These are phyloP conservation scores for Martensiomyces pterosporus DNA, from an alignment of 192 early-diverging fungal species.

Conservation along the genomic window DNA sequence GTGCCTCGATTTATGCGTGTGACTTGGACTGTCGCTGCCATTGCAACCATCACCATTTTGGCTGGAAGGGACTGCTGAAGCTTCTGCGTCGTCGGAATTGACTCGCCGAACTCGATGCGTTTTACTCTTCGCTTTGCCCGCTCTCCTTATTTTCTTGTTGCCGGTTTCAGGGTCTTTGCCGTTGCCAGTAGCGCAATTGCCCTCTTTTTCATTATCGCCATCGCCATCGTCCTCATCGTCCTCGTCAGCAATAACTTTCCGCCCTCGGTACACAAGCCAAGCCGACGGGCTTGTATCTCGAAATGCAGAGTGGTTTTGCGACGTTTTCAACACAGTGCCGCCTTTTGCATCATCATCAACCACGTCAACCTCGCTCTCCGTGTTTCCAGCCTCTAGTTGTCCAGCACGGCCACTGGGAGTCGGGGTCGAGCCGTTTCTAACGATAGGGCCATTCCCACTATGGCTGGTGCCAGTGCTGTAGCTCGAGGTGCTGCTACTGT, in stretches of 20 bases:
- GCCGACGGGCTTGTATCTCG: slow-evolving; percentile 8
- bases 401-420: background rate
- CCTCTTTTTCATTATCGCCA: slow-evolving; percentile 4
- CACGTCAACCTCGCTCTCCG: slow-evolving; percentile 38
- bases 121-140: no score
- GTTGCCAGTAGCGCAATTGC: no score
- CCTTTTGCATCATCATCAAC: slow-evolving; percentile 14
- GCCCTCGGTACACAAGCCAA: slow-evolving; percentile 11
- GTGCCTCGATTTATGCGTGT: no score
- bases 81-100: no score
- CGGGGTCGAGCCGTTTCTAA: slow-evolving; percentile 19
- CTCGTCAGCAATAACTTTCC: slow-evolving; percentile 38
- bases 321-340: background rate
- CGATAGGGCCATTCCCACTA: slow-evolving; percentile 20
- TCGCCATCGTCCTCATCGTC: slow-evolving; percentile 25
- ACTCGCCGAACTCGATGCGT: slow-evolving; percentile 2
- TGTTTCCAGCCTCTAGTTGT: background rate
- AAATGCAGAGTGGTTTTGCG: background rate
- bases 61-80: no score
- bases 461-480: background rate
- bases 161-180: no score
- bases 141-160: no score
- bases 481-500: background rate
- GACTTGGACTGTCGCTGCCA: no score
- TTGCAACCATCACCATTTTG: no score